Conservation (phyloP, 83 land plant genomes). For the Picea abies region DNA sequence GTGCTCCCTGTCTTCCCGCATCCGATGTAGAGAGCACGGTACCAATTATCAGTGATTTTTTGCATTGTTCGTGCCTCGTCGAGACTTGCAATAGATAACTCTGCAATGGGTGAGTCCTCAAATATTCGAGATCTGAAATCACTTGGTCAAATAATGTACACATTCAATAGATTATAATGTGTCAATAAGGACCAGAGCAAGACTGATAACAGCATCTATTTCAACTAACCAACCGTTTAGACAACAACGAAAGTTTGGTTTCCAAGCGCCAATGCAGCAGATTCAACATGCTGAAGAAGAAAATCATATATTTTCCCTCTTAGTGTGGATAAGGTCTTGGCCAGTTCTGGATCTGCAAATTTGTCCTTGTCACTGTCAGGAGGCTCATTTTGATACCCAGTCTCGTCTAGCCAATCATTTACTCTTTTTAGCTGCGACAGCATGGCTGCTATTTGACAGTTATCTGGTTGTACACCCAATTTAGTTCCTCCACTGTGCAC, state of each 20-base stretch:
- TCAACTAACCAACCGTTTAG: too few species aligned
- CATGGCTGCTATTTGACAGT: constrained; percentile 80
- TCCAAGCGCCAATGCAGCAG: constrained; percentile 85
- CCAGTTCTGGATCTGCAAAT: constrained; percentile 15
- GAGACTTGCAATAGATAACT: too few species aligned
- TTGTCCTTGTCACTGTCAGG: neutral
- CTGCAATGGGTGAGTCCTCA: too few species aligned
- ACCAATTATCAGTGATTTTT: too few species aligned
- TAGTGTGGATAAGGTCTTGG: constrained; percentile 66
- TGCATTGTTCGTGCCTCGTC: too few species aligned
- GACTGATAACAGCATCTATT: too few species aligned
- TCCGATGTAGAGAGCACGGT: too few species aligned
- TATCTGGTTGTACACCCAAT: constrained; percentile 46
- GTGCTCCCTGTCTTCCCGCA: too few species aligned
- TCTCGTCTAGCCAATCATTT: constrained; percentile 91
- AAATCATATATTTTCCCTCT: constrained; percentile 89
- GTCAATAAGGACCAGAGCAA: too few species aligned
- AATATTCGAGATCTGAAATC: too few species aligned
- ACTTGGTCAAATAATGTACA: too few species aligned
- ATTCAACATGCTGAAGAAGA: constrained; percentile 84
- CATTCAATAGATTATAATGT: too few species aligned
- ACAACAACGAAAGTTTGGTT: neutral
- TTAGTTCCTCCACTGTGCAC: constrained; percentile 16
- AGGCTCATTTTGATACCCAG: constrained; percentile 28
- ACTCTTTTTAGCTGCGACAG: constrained; percentile 90